Evolutionary conservation across 2,329 filamentous ascomycete genomes (phyloP).

Genomic region (Fusarium multiceps): DNA sequence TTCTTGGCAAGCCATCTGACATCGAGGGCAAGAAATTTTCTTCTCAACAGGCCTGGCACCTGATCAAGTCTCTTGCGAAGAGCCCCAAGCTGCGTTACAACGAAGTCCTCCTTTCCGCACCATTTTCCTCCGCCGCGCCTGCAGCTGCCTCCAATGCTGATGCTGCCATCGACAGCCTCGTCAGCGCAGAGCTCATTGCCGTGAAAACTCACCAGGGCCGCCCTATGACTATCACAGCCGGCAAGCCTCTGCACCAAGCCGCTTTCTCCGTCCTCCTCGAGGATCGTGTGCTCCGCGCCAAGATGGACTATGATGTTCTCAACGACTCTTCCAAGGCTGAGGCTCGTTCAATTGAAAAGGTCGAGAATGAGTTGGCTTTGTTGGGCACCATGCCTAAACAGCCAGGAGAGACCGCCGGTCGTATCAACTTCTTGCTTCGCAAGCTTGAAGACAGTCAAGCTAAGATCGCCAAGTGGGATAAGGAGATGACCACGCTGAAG

Average conservation of each 20-base stretch:
- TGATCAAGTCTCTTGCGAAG: conserved; percentile 82
- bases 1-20: conserved; percentile 69
- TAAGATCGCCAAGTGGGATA: conserved; percentile 80
- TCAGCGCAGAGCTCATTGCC: conserved; percentile 86
- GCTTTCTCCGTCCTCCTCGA: conserved; percentile 79
- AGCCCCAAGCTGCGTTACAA: conserved; percentile 81
- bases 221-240: conserved; percentile 80
- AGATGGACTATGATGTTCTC: conserved; percentile 78
- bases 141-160: conserved; percentile 70
- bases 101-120: conserved; percentile 80
- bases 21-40: conserved; percentile 74
- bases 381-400: conserved; percentile 78
- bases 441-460: conserved; percentile 80
- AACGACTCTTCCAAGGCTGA: conserved; percentile 77
- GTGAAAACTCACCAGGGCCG: conserved; percentile 79
- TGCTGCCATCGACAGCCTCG: conserved; percentile 79
- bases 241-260: conserved; percentile 86
- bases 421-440: conserved; percentile 76
- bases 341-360: conserved; percentile 78
- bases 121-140: conserved; percentile 67
- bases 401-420: conserved; percentile 72
- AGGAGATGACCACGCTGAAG: conserved; percentile 77
- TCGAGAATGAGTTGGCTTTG: conserved; percentile 78
- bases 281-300: conserved; percentile 78
- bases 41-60: conserved; percentile 87